These are phyloP conservation scores for Xylaria sp. DNA, from an alignment of 2,329 filamentous ascomycete genomes.

Conservation along the genomic window DNA sequence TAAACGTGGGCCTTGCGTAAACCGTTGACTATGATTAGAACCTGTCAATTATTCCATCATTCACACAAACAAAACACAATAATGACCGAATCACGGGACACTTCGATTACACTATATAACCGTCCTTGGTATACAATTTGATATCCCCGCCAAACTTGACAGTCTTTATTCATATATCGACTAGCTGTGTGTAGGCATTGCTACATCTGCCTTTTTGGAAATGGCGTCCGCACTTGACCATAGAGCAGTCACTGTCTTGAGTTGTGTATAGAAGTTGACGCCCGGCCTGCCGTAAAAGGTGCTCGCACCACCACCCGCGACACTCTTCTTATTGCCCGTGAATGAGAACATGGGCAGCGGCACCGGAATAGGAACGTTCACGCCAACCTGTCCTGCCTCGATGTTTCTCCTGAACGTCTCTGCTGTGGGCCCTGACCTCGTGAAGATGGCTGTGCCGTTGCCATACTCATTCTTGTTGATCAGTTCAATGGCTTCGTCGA, in stretches of 20 bases:
- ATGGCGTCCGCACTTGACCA: conserved; percentile 90
- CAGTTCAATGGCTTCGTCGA: conserved; percentile 81
- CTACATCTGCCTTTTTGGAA: conserved; percentile 83
- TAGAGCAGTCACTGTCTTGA: conserved; percentile 94
- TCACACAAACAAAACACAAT: neutral
- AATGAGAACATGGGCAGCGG: conserved; percentile 78
- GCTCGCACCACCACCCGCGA: conserved; percentile 90
- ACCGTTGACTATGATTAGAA: too few relatives aligned
- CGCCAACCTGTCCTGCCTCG: conserved; percentile 85
- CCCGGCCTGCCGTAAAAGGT: conserved; percentile 97
- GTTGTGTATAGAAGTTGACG: conserved; percentile 93
- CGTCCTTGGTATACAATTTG: conserved; percentile 5
- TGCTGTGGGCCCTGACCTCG: conserved; percentile 78
- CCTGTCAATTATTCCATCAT: too few relatives aligned
- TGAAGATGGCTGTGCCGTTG: conserved; percentile 88
- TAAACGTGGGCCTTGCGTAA: too few relatives aligned
- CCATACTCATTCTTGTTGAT: conserved; percentile 90
- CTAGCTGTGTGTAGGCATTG: conserved; percentile 76
- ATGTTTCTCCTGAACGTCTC: conserved; percentile 82
- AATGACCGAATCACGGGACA: neutral
- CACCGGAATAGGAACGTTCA: conserved; percentile 84
- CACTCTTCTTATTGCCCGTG: conserved; percentile 85
- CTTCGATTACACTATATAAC: conserved; percentile 16
- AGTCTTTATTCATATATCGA: neutral
- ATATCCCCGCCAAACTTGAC: neutral